Conservation (phyloP, 140 eudicot genomes). For the Senecio squalidus region DNA sequence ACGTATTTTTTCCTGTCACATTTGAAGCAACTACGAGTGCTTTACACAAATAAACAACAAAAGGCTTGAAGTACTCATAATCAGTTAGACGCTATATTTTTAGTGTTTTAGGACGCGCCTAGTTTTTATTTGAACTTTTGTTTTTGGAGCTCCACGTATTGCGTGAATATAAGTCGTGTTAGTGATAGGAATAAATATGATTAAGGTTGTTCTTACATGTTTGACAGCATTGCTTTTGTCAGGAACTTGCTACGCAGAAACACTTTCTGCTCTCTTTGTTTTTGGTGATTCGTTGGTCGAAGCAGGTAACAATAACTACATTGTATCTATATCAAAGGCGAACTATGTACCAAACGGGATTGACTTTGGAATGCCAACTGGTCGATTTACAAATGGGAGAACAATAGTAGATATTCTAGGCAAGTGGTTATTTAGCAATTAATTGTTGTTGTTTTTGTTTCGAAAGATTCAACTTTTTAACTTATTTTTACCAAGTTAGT, state of each 20-base stretch:
- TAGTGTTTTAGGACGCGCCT: too few species aligned
- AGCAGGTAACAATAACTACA: constrained; percentile 84
- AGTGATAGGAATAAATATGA: background rate
- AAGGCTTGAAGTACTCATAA: too few species aligned
- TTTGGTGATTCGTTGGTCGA: constrained; percentile 95
- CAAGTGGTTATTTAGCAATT: too few species aligned
- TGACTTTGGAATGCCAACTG: constrained; percentile 90
- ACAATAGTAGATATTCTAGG: constrained; percentile 81
- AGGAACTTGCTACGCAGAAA: constrained; percentile 26
- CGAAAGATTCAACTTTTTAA: too few species aligned
- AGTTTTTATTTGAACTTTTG: too few species aligned
- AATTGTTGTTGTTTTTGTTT: too few species aligned
- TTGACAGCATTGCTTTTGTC: constrained; percentile 16
- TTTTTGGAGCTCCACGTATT: too few species aligned
- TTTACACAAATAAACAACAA: too few species aligned
- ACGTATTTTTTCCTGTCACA: background rate
- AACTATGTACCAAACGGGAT: constrained; percentile 71
- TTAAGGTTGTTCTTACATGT: constrained; percentile 20
- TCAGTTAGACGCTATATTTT: too few species aligned
- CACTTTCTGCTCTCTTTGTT: constrained; percentile 47
- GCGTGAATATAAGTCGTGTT: too few species aligned
- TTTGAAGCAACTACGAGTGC: too few species aligned
- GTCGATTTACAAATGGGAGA: constrained; percentile 80
- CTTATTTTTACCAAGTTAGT: too few species aligned
- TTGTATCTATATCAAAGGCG: constrained; percentile 65